Evolutionary conservation across 352 stramenopile genomes (phyloP).

Genomic region (Pythium sukuiense): DNA sequence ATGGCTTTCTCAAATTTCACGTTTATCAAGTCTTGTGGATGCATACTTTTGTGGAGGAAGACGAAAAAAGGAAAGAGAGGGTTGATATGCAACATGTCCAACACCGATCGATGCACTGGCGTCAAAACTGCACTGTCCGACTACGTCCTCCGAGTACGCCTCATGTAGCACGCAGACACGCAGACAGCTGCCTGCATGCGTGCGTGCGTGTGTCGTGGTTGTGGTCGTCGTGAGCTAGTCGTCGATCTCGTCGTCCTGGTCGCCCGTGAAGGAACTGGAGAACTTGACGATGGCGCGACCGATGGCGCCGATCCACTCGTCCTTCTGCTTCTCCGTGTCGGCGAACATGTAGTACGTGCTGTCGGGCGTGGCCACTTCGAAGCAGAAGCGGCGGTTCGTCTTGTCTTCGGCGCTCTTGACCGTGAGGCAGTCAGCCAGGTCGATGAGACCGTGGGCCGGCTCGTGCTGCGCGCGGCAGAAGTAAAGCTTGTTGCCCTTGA

Average conservation of each 20-base stretch:
- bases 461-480: slow-evolving; percentile 78
- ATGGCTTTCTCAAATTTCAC: background rate
- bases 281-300: slow-evolving; percentile 97
- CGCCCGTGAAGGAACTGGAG: slow-evolving; percentile 95
- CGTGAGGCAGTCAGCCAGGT: slow-evolving; percentile 88
- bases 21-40: background rate
- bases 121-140: background rate
- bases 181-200: too few species aligned
- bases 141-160: too few species aligned
- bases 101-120: background rate
- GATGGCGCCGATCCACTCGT: slow-evolving; percentile 95
- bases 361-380: slow-evolving; percentile 88
- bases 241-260: slow-evolving; percentile 74
- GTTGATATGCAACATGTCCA: background rate
- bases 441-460: slow-evolving; percentile 87
- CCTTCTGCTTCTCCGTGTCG: slow-evolving; percentile 90
- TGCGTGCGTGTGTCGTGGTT: too few species aligned
- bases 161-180: too few species aligned
- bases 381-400: slow-evolving; percentile 91
- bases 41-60: background rate
- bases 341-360: slow-evolving; percentile 92
- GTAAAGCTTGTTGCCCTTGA: slow-evolving; percentile 92
- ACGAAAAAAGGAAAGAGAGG: background rate
- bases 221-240: slow-evolving; percentile 3
- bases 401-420: slow-evolving; percentile 92